Evolutionary conservation across 2,329 filamentous ascomycete genomes (phyloP).

Genomic region (Aspergillus sp.): DNA sequence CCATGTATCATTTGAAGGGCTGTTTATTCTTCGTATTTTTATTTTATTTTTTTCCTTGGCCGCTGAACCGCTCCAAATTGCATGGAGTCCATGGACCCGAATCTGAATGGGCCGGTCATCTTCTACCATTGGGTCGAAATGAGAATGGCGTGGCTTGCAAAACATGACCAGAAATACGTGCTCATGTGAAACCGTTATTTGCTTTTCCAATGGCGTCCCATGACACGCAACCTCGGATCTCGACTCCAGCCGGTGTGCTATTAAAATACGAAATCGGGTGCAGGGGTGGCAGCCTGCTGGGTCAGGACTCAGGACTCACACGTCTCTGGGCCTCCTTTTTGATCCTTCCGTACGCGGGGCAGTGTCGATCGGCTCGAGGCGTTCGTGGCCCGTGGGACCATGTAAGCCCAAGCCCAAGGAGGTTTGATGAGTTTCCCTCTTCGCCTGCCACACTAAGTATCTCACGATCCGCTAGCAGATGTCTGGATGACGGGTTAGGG

Average conservation of each 20-base stretch:
- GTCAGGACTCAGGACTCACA: not conserved
- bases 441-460: not conserved
- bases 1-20: not conserved
- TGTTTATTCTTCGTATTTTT: not conserved
- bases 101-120: not conserved
- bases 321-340: conserved; percentile 2
- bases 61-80: not conserved
- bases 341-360: conserved; percentile 12
- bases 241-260: not conserved
- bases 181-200: conserved; percentile 9
- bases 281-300: not conserved
- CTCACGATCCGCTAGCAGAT: not conserved
- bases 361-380: conserved; percentile 9
- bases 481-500: not conserved
- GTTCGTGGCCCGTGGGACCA: not conserved
- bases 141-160: not conserved
- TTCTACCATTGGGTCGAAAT: not conserved
- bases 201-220: not conserved
- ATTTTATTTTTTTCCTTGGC: too few species aligned
- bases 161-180: not conserved
- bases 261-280: not conserved
- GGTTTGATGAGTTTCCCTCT: not conserved
- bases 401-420: not conserved
- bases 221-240: conserved; percentile 6
- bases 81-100: too few species aligned